Base-by-base conservation (phyloP, 1,284 basidiomycete species). In the Ceratorhiza oryzae-sativae region DNA sequence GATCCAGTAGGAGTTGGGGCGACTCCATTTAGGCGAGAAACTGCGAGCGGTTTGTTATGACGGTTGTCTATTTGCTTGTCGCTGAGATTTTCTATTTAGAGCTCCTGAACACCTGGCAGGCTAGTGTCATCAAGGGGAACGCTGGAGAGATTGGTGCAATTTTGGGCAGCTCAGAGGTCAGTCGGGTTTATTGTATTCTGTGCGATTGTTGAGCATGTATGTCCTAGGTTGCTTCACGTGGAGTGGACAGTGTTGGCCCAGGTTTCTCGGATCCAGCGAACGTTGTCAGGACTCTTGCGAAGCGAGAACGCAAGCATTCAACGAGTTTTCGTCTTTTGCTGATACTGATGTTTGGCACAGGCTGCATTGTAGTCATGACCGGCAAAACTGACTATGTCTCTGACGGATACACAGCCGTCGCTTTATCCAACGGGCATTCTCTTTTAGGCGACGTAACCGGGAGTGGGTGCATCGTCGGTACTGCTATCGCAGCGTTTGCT, bases 1-100 rank as follows among this genome's bases (percentile, higher is more conserved):
- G 96, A 98, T 80, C 96, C 96, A 1, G 97, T 98, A 3, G 97
- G 95, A 2, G 87, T 96, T 0, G 95, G 95, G 5, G 95, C 96
- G 0, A 93, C 93, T 3, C 76, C 80, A 0, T 94, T 89, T 79
- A 85, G 96, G 46, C 87, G 87, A 75, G 81, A 83, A 18, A 86
- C 84, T 0, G 81, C 83, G 4, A 77, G 81, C 61, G 79, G 83
- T 83, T 73, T 70, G 81, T 77, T 0, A 20, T 53, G 18, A 18
- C 3, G n/a, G 18, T 80, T 76, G 0, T 36, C 48, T 41, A 23
- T n/a, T 6, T 9, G 9, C 5, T 34, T 15, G 25, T 32, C 18
- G 4, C 23, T 5, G 20, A 9, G 32, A 51, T 60, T 61, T 8
- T 48, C 51, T 62, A 34, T 36, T 9, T 20, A 88, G 92, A 90